Evolutionary conservation across 306 rosid species (phyloP), one percentile per base, ranked within the genome.

Genomic region (Pyrus betulifolia): DNA sequence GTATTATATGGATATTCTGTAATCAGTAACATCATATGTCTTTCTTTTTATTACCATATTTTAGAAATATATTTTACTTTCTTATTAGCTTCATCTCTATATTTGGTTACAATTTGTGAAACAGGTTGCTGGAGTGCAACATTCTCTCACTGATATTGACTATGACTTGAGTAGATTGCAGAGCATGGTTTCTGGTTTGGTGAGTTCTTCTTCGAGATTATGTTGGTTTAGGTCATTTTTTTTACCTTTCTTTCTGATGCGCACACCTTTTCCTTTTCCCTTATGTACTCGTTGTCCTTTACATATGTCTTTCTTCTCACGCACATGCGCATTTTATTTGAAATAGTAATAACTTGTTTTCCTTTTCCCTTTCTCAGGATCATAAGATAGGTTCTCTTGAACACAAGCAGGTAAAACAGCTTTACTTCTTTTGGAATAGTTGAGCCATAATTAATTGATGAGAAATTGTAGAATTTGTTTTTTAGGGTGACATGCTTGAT

Each of bases 121-220:
- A 75, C 93, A 96, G 99, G 98, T 93, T 80, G 61, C 86, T 68
- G 93, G 85, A 70, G 97, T 91, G 81, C 89, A 88, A 80, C 77
- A 70, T 63, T 80, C 91, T 67, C 84, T 92, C 60, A 59, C 86
- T 76, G 76, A 70, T 68, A 80, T 91, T 52, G 93, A 84, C 69
- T 84, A 70, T 65, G 92, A 87, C 82, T 78, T 96, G 88, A 80
- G 82, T 63, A 27, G 67, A 46, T 76, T 96, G 88, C 92, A 87
- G 69, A 74, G 55, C 40, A 58, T 87, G 75, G 88, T 96, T 76
- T 85, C 81, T 76, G 79, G 88, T 73, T 76, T 96, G 99, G 99
- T 96, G 88, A 88, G 93, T 87, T 82, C 57, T 75, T 42, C 69
- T 60, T 28, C 22, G 2, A 54, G 22, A 27, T 51, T 18, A 14